Conservation (phyloP, 441 rosid species). For the Metrosideros polymorpha region DNA sequence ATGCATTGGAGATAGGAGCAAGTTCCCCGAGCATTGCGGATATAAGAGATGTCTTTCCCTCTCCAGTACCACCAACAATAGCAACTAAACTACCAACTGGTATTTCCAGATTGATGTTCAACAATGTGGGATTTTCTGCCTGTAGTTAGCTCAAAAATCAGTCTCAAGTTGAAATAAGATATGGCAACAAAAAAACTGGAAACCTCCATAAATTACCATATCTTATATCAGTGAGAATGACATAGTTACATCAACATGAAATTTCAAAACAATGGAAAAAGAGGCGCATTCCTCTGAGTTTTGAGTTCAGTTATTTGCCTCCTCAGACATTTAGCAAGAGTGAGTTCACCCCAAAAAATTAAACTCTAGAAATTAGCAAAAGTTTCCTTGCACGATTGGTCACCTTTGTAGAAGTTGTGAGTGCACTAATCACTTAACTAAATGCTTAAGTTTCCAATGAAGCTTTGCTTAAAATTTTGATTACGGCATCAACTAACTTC, state of each 20-base stretch:
- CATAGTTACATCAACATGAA: neutral
- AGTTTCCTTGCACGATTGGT: neutral
- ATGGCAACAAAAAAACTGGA: neutral
- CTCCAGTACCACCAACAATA: constrained; percentile 88
- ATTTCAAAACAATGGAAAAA: neutral
- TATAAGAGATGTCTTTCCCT: constrained; percentile 90
- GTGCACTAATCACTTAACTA: neutral
- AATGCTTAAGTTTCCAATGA: neutral
- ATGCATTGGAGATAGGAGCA: constrained; percentile 51
- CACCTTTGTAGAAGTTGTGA: neutral
- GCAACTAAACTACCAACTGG: constrained; percentile 92
- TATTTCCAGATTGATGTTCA: constrained; percentile 72
- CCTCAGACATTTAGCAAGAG: neutral
- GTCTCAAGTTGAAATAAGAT: neutral
- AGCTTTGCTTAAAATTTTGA: neutral
- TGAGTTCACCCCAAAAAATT: neutral
- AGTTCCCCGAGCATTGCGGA: constrained; percentile 96
- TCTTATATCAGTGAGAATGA: neutral
- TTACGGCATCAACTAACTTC: neutral
- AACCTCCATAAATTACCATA: neutral
- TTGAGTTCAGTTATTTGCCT: constrained; percentile 2
- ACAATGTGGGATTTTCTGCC: constrained; percentile 81
- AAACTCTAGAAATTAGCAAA: neutral
- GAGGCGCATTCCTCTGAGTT: neutral
- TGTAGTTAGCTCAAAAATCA: constrained; percentile 18